These are phyloP conservation scores for Colletotrichum lupini DNA, from an alignment of 2,329 filamentous ascomycete species.

Conservation along the genomic window DNA sequence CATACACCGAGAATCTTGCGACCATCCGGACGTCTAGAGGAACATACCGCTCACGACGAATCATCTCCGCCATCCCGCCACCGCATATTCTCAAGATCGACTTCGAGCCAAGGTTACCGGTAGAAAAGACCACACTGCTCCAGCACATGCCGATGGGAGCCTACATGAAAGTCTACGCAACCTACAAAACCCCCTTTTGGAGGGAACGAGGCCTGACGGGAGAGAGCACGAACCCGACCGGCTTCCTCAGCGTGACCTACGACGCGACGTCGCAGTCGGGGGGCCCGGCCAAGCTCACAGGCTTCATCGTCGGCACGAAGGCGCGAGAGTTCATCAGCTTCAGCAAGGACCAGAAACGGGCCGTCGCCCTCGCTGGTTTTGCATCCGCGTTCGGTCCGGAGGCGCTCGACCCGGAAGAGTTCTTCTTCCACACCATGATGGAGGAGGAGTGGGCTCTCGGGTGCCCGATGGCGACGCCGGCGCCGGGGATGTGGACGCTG, in stretches of 20 bases:
- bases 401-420: constrained; percentile 32
- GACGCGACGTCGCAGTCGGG: constrained; percentile 23
- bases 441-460: constrained; percentile 33
- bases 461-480: constrained; percentile 29
- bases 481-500: constrained; percentile 34
- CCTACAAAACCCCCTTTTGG: constrained; percentile 35
- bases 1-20: constrained; percentile 19
- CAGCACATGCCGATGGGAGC: constrained; percentile 35
- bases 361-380: constrained; percentile 34
- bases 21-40: constrained; percentile 13
- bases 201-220: constrained; percentile 28
- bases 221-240: constrained; percentile 24
- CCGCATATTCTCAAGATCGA: constrained; percentile 27
- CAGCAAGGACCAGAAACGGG: constrained; percentile 23
- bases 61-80: constrained; percentile 33
- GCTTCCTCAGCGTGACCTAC: constrained; percentile 22
- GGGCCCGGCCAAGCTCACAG: constrained; percentile 24
- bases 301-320: constrained; percentile 31
- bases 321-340: constrained; percentile 31
- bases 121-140: constrained; percentile 22
- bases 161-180: constrained; percentile 30
- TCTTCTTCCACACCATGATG: constrained; percentile 34
- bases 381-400: constrained; percentile 32
- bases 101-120: constrained; percentile 31
- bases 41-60: constrained; percentile 4